Evolutionary conservation across 2,329 filamentous ascomycete species (phyloP), one percentile per base, ranked within the genome.

Genomic region (Fusarium paranaense): DNA sequence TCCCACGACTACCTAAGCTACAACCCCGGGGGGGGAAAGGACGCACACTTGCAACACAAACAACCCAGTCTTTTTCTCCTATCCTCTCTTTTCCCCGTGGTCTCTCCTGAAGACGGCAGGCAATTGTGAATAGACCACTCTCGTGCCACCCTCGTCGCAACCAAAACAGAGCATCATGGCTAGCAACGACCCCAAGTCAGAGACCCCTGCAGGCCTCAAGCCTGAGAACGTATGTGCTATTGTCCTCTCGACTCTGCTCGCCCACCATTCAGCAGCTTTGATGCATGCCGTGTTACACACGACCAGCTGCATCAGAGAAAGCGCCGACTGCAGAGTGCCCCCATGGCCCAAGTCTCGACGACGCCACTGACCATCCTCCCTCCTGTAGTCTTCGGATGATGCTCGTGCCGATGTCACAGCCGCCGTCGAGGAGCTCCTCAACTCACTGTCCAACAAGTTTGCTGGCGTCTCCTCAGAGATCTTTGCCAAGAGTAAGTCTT

Each of bases 371-470:
- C 63, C 38, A 52, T 50, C 62, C 64, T 40, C 32, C 32, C 56
- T 67, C 16, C 30, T 38, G 42, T 20, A 87, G 83, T 75, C 80
- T 14, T 77, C 82, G 1, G 87, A 89, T 25, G 86, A 88, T 52
- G 84, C 86, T 56, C 87, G 87, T 9, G 86, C 89, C 50, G 93
- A 96, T 80, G 89, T 97, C 66, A 91, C 91, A 3, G 90, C 90
- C 5, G 94, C 95, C 2, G 92, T 98, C 2, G 95, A 98, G 77
- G 94, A 98, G 45, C 88, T 98, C 4, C 86, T 98, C 5, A 95
- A 95, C 80, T 92, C 94, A 54, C 85, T 98, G 0, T 94, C 94
- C 61, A 92, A 90, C 82, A 97, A 97, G 82, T 98, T 98, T 82
- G 92, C 93, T 22, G 90, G 90, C 14, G 91, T 98, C 6, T 97